These are phyloP conservation scores for Posidonia oceanica DNA, from an alignment of 116 monocot genomes.

Conservation along the genomic window DNA sequence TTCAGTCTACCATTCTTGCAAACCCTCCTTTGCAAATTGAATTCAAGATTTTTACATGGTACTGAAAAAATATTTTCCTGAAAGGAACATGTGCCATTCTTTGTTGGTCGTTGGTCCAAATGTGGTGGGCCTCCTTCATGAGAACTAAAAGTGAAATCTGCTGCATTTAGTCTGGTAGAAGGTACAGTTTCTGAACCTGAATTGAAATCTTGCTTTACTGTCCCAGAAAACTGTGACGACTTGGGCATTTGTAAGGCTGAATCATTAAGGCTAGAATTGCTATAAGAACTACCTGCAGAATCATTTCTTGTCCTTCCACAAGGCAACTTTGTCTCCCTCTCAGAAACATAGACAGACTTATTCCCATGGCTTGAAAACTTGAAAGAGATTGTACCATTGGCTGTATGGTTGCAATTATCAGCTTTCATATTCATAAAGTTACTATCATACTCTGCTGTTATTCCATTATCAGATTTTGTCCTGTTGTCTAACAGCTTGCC, in stretches of 20 bases:
- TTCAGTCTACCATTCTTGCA: conserved; percentile 20
- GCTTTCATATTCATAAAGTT: too few relatives aligned
- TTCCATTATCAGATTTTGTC: conserved; percentile 21
- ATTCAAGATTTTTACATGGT: conserved; percentile 13
- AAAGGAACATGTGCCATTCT: conserved; percentile 12
- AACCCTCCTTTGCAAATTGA: conserved; percentile 32
- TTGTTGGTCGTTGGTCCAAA: conserved; percentile 23
- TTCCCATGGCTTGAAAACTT: too few relatives aligned
- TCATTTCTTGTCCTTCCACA: too few relatives aligned
- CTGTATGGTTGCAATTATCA: too few relatives aligned
- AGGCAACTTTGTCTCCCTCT: too few relatives aligned
- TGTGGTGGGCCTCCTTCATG: conserved; percentile 10
- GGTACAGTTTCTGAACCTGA: conserved; percentile 1
- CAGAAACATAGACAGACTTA: too few relatives aligned
- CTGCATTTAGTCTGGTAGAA: conserved; percentile 4
- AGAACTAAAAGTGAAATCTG: conserved; percentile 21
- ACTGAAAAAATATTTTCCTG: conserved; percentile 25
- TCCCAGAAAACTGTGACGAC: background rate
- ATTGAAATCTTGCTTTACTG: background rate
- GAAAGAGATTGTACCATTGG: too few relatives aligned
- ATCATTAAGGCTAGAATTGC: too few relatives aligned
- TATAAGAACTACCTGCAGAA: too few relatives aligned
- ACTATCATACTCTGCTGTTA: background rate
- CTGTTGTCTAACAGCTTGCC: conserved; percentile 16
- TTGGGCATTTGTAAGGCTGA: background rate